Base-by-base conservation (phyloP, 2,329 filamentous ascomycete species). In the Trichophyton benhamiae region DNA sequence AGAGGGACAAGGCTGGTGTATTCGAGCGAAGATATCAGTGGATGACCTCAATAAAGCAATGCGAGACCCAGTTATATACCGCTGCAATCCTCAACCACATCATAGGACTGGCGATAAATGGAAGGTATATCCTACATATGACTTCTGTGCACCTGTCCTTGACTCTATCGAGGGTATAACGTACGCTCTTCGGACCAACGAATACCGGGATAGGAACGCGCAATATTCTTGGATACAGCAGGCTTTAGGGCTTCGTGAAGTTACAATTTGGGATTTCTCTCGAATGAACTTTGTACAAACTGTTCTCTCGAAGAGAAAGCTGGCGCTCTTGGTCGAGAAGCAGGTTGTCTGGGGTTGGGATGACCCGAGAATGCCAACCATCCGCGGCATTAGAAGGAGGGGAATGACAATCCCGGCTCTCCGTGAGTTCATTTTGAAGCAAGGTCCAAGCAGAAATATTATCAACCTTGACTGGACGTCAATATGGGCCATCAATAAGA, bases 61-160 rank as follows among this genome's bases (percentile, higher is more conserved):
- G 82, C 82, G 90, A 63, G 91, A 96, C 74, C 91, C 91, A 17
- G 89, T 95, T 74, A 91, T 96, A 72, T 95, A 95, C 79, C 85
- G 91, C 63, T 95, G 88, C 81, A 94, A 91, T 67, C 78, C 81
- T 3, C 72, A 79, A 62, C 70, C 75, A n/a, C 81, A 83, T 66
- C 80, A 83, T 69, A 77, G 81, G 58, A 82, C 81, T 4, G 80
- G 80, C 33, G 72, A 71, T 60, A 78, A 74, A 57, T 83, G 81
- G 79, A 83, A 83, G 69, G 78, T 82, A 66, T 83, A 83, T 69
- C 81, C 81, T 1, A 83, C 80, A 8, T 83, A 83, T 68, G 81
- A 83, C 70, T 82, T 82, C 69, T 80, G 79, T 67, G 82, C 79
- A 67, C 81, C 81, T 9, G 77, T 83, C 53, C 77, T 83, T 42